A percentile compares a stretch with the other conserved stretches of the same genome.
Evolutionary conservation across 2,329 filamentous ascomycete genomes (phyloP).

Genomic region (Bipolaris cookei): DNA sequence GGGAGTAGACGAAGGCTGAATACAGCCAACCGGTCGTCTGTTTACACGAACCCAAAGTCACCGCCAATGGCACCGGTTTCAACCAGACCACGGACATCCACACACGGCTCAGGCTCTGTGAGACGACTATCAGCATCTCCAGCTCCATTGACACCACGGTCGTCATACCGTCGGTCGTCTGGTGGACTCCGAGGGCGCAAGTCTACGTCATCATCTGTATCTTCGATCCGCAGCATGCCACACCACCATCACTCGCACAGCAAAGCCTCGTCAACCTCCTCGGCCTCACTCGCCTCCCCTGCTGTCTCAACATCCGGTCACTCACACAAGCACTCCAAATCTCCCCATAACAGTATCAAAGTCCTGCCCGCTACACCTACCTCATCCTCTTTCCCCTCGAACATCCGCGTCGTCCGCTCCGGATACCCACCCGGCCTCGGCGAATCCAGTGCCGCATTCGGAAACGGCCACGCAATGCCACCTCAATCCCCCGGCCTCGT

Average conservation of each 20-base stretch:
- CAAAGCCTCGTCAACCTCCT: slow-evolving; percentile 92
- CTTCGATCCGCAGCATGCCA: slow-evolving; percentile 82
- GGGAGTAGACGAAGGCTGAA: slow-evolving; percentile 44
- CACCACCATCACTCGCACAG: slow-evolving; percentile 84
- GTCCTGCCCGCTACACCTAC: slow-evolving; percentile 92
- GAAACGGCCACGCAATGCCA: slow-evolving; percentile 61
- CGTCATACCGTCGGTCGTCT: slow-evolving; percentile 82
- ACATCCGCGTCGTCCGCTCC: slow-evolving; percentile 77
- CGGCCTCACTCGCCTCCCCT: slow-evolving; percentile 64
- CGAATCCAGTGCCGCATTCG: slow-evolving; percentile 54
- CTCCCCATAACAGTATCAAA: slow-evolving; percentile 87
- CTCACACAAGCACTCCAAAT: slow-evolving; percentile 70
- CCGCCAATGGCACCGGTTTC: slow-evolving; percentile 47
- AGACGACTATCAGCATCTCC: slow-evolving; percentile 81
- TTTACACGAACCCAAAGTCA: slow-evolving; percentile 49
- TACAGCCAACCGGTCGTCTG: slow-evolving; percentile 44
- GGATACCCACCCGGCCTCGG: slow-evolving; percentile 47
- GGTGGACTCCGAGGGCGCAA: slow-evolving; percentile 87
- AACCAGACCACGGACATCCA: slow-evolving; percentile 53
- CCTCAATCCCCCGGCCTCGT: slow-evolving; percentile 62
- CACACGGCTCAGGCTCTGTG: slow-evolving; percentile 47
- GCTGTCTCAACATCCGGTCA: slow-evolving; percentile 59
- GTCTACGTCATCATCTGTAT: slow-evolving; percentile 94
- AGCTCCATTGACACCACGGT: slow-evolving; percentile 84
- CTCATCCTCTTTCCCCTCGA: slow-evolving; percentile 74